A percentile compares a stretch with the other conserved stretches of the same genome.
These are phyloP conservation scores for Multifurca ochricompacta DNA, from an alignment of 768 basidiomycete genomes.

Conservation along the genomic window DNA sequence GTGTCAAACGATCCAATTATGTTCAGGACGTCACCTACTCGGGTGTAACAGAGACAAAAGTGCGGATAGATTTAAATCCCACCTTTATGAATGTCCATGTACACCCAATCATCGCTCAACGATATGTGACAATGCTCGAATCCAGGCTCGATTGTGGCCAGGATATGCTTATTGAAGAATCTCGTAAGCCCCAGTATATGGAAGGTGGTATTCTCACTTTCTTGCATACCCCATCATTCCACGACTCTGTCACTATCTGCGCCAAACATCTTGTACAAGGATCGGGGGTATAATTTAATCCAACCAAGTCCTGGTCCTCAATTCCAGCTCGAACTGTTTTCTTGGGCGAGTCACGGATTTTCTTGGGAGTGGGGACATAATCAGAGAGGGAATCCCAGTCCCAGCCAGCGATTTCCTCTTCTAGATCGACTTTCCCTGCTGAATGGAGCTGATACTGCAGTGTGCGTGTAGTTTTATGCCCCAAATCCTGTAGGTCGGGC, in stretches of 20 bases:
- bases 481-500: conserved; percentile 1
- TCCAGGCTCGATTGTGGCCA: conserved; percentile 36
- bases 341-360: not conserved
- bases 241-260: not conserved
- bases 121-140: conserved; percentile 42
- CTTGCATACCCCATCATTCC: conserved; percentile 1
- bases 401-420: conserved; percentile 9
- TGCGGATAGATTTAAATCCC: not conserved
- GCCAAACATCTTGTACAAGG: conserved; percentile 13
- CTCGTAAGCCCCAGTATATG: not conserved
- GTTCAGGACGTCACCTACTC: conserved; percentile 72
- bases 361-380: conserved; percentile 21
- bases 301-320: not conserved
- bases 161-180: conserved; percentile 36
- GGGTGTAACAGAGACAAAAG: not conserved
- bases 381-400: conserved; percentile 22
- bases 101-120: conserved; percentile 73
- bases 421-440: conserved; percentile 11
- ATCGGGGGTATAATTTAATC: conserved; percentile 11
- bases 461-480: not conserved
- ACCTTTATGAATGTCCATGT: conserved; percentile 57
- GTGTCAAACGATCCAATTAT: conserved; percentile 45
- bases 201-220: conserved; percentile 10
- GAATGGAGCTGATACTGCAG: conserved; percentile 2
- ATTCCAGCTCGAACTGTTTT: not conserved